These are phyloP conservation scores for Pseudomassariella vexata DNA, from an alignment of 2,329 filamentous ascomycete genomes.

Conservation along the genomic window DNA sequence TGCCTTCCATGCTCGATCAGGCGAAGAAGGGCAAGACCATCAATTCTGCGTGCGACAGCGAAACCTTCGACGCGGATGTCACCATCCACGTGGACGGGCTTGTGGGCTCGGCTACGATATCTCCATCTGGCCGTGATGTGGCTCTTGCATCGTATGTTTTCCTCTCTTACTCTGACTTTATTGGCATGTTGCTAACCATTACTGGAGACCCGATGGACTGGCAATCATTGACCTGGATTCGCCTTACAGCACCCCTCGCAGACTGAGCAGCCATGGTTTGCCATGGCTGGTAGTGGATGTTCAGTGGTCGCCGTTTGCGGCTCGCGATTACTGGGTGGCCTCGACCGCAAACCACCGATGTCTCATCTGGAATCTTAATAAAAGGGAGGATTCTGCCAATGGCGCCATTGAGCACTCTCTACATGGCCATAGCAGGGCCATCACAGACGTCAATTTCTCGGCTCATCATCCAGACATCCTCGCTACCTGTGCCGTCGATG, in stretches of 20 bases:
- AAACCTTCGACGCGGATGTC: constrained; percentile 79
- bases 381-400: constrained; percentile 64
- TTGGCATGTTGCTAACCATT: constrained; percentile 10
- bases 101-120: constrained; percentile 89
- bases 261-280: constrained; percentile 73
- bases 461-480: constrained; percentile 86
- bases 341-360: constrained; percentile 94
- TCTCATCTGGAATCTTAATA: constrained; percentile 85
- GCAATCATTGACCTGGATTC: constrained; percentile 90
- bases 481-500: constrained; percentile 87
- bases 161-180: constrained; percentile 33
- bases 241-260: constrained; percentile 78
- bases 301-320: constrained; percentile 92
- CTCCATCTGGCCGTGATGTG: constrained; percentile 83
- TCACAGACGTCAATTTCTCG: constrained; percentile 95
- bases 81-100: constrained; percentile 76
- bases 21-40: constrained; percentile 54
- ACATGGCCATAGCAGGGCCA: constrained; percentile 79
- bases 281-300: constrained; percentile 96
- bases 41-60: constrained; percentile 72
- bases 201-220: constrained; percentile 66
- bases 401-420: constrained; percentile 80
- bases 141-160: constrained; percentile 70
- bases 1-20: constrained; percentile 40
- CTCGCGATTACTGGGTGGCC: constrained; percentile 85